Evolutionary conservation across 2,329 filamentous ascomycete genomes (phyloP).

Genomic region (Phoma sp.): DNA sequence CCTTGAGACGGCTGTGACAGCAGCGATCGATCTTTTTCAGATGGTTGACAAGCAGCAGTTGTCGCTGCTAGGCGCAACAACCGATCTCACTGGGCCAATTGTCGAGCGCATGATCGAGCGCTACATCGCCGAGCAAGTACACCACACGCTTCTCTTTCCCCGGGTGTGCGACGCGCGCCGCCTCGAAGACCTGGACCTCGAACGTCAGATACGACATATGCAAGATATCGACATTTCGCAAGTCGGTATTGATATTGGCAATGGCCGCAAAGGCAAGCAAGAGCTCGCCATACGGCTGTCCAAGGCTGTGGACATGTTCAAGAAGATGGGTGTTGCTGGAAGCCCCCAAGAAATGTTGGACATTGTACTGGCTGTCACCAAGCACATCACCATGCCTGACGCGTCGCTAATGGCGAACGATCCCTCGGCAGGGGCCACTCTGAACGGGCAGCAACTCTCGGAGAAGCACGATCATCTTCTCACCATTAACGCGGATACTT

Average conservation of each 20-base stretch:
- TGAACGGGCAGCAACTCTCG: conserved; percentile 41
- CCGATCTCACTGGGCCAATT: conserved; percentile 87
- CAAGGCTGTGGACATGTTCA: conserved; percentile 85
- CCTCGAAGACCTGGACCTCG: conserved; percentile 83
- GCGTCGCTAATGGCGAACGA: conserved; percentile 27
- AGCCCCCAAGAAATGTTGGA: conserved; percentile 91
- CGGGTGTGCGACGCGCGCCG: conserved; percentile 78
- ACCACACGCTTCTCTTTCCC: conserved; percentile 82
- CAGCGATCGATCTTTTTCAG: conserved; percentile 94
- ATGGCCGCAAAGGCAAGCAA: conserved; percentile 77
- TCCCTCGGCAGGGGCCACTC: conserved; percentile 36
- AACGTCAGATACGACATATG: conserved; percentile 91
- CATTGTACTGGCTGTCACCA: conserved; percentile 78
- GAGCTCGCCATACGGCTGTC: conserved; percentile 78
- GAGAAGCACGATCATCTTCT: conserved; percentile 63
- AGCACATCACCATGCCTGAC: conserved; percentile 73
- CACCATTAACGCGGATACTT: conserved; percentile 83
- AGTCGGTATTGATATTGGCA: conserved; percentile 85
- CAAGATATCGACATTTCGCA: conserved; percentile 92
- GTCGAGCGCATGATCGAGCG: conserved; percentile 95
- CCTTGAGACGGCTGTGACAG: conserved; percentile 88
- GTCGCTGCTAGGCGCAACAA: conserved; percentile 88
- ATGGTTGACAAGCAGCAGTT: conserved; percentile 94
- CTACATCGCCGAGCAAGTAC: conserved; percentile 91
- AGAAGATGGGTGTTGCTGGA: conserved; percentile 76